These are phyloP conservation scores for Sesbania bispinosa DNA, from an alignment of 306 rosid genomes.

Conservation along the genomic window DNA sequence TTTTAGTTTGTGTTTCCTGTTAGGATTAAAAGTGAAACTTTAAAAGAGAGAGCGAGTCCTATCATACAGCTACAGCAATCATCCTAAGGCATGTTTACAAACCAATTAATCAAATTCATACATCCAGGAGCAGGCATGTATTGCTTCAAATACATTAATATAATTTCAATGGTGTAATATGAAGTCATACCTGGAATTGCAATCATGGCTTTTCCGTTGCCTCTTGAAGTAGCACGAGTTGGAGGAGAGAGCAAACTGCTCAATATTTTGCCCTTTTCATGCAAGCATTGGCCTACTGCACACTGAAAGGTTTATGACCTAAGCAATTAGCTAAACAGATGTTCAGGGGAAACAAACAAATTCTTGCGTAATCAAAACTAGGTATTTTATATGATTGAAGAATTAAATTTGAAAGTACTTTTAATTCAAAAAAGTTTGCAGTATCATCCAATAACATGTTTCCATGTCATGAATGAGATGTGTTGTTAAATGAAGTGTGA, in stretches of 20 bases:
- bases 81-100: not conserved
- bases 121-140: not conserved
- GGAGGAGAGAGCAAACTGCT: slow-evolving; percentile 48
- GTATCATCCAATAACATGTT: not conserved
- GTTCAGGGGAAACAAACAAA: not conserved
- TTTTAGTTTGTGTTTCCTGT: not conserved
- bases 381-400: not conserved
- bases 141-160: not conserved
- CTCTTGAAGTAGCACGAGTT: slow-evolving; percentile 40
- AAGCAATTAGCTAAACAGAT: slow-evolving; percentile 25
- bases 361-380: not conserved
- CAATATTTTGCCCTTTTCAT: slow-evolving; percentile 46
- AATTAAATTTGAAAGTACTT: not conserved
- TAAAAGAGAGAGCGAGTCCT: not conserved
- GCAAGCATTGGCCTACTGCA: slow-evolving; percentile 75
- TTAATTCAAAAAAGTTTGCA: not conserved
- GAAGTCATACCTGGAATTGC: slow-evolving; percentile 42
- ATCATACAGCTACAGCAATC: not conserved
- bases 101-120: not conserved
- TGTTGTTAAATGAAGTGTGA: not conserved
- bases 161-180: slow-evolving; percentile 1
- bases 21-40: not conserved
- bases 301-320: slow-evolving; percentile 46
- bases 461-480: not conserved
- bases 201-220: slow-evolving; percentile 45